phyloP scores from a whole-genome alignment of 148 eudicot genomes.

The Rhododendron kiyosumense region DNA sequence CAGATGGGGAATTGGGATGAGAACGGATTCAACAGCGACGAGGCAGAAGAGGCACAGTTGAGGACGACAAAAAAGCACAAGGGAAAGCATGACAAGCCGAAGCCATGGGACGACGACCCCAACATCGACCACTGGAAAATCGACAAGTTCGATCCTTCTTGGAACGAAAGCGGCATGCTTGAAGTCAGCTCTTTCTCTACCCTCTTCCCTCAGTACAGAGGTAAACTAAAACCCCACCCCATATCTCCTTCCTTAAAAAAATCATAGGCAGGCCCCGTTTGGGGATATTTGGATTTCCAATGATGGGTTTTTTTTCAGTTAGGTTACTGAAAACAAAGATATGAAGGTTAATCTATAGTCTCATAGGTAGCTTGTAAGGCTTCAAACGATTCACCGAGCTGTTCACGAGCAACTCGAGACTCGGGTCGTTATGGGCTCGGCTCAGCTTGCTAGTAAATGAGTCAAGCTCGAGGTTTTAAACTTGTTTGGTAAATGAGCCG shows the following conservation, averaged over 20 bases:
- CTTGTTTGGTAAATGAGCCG: no score
- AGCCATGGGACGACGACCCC: conserved; percentile 3
- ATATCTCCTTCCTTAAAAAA: no score
- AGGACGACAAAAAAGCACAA: not conserved
- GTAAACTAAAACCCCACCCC: conserved; percentile 16
- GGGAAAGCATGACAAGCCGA: conserved; percentile 1
- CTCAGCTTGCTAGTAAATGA: not conserved
- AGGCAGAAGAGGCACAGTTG: not conserved
- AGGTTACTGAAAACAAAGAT: not conserved
- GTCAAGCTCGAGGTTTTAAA: not conserved
- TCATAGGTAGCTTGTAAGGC: not conserved
- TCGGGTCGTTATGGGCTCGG: not conserved
- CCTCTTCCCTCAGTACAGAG: conserved; percentile 89
- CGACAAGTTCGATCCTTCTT: conserved; percentile 75
- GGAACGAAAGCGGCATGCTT: conserved; percentile 74
- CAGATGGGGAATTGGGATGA: not conserved
- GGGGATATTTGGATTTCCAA: not conserved
- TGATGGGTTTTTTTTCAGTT: not conserved
- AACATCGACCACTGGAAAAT: conserved; percentile 84
- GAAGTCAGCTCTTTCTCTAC: conserved; percentile 48
- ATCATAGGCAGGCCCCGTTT: not conserved
- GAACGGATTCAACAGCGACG: not conserved
- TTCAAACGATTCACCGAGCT: no score
- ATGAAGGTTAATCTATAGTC: not conserved
- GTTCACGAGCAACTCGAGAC: no score